Evolutionary conservation across 2,329 filamentous ascomycete species (phyloP).

Genomic region (Massarina eburnea): DNA sequence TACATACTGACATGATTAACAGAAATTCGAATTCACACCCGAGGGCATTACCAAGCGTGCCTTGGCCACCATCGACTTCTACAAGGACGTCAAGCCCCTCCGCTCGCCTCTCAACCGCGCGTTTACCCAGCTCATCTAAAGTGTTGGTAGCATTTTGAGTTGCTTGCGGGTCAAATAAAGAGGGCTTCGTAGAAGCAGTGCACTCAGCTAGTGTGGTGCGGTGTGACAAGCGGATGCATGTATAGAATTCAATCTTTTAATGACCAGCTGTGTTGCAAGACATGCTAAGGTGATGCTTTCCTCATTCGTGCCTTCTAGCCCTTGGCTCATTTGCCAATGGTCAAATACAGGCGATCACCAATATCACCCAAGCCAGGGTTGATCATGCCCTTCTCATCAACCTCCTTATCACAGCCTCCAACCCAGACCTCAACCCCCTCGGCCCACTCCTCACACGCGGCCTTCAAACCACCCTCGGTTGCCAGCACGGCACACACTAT

Average conservation of each 20-base stretch:
- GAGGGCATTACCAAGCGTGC: conserved; percentile 97
- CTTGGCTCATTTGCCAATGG: conserved; percentile 79
- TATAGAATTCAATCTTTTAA: conserved; percentile 12
- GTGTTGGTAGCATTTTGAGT: neutral
- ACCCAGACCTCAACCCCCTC: conserved; percentile 79
- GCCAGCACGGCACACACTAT: conserved; percentile 76
- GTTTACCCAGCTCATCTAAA: conserved; percentile 92
- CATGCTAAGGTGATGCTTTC: too few relatives aligned
- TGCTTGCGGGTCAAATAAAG: conserved; percentile 3
- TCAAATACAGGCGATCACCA: conserved; percentile 86
- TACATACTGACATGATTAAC: conserved; percentile 48
- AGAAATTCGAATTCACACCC: conserved; percentile 99
- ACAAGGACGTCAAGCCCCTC: conserved; percentile 85
- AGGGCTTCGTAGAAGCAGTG: neutral
- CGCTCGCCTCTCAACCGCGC: conserved; percentile 96
- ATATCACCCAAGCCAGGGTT: conserved; percentile 88
- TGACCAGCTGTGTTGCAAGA: neutral
- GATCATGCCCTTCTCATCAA: conserved; percentile 84
- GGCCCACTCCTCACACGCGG: conserved; percentile 75
- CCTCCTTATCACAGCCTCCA: conserved; percentile 72
- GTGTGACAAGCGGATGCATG: conserved; percentile 4
- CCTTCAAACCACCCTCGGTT: conserved; percentile 68
- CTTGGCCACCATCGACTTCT: conserved; percentile 90
- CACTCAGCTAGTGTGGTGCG: neutral
- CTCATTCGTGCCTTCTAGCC: too few relatives aligned